phyloP scores from a whole-genome alignment of 2,329 filamentous ascomycete genomes.

The Ramularia endophylla region DNA sequence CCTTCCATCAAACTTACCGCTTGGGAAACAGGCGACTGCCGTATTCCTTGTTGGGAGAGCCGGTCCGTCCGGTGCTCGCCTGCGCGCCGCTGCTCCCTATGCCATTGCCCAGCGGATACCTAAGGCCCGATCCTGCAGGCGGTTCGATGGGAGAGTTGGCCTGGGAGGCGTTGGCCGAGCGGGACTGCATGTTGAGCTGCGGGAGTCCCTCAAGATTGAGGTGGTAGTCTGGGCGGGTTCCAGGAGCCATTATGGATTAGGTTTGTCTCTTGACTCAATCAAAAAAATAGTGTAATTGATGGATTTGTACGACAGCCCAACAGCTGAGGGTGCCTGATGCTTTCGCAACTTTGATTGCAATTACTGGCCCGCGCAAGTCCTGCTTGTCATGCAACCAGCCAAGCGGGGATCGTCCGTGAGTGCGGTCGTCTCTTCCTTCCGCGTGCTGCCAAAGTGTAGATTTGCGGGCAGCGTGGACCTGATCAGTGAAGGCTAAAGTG shows the following conservation, averaged over 20 bases:
- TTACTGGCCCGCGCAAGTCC: too few species aligned
- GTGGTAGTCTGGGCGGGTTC: conserved; percentile 71
- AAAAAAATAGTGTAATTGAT: neutral
- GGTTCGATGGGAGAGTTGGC: conserved; percentile 76
- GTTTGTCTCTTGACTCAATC: conserved; percentile 7
- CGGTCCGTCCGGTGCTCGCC: conserved; percentile 60
- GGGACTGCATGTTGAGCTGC: conserved; percentile 58
- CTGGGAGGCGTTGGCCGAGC: conserved; percentile 73
- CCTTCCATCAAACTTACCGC: conserved; percentile 56
- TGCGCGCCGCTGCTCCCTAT: conserved; percentile 48
- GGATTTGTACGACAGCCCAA: too few species aligned
- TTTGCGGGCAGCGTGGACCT: too few species aligned
- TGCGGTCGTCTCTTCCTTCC: too few species aligned
- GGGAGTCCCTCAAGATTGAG: conserved; percentile 77
- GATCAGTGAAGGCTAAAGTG: too few species aligned
- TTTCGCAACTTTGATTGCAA: too few species aligned
- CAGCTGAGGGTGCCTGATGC: too few species aligned
- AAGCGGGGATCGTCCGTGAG: too few species aligned
- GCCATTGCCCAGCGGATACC: conserved; percentile 66
- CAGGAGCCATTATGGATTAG: conserved; percentile 90
- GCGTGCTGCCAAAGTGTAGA: too few species aligned
- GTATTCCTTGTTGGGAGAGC: conserved; percentile 93
- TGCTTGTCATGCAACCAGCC: too few species aligned
- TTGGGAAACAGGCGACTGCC: conserved; percentile 82
- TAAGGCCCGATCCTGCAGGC: conserved; percentile 55